Base-by-base conservation (phyloP, 495 filamentous ascomycete species). In the Hypomontagnella monticulosa region DNA sequence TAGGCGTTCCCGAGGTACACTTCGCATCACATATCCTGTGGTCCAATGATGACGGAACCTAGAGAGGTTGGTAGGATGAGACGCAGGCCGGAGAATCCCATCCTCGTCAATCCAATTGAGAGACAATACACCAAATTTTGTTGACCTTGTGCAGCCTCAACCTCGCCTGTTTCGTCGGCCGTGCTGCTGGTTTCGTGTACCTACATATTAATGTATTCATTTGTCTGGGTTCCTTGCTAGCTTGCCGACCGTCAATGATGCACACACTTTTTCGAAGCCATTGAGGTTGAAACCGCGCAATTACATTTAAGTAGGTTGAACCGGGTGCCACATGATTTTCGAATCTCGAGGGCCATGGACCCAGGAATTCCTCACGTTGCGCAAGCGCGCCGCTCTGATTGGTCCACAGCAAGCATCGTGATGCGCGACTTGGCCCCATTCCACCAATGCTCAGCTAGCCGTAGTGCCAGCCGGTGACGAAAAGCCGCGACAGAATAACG, bases 321-420 rank as follows among this genome's bases (percentile, higher is more conserved):
- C 41, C 33, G 20, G 20, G 55, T 63, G 32, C 50, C 60, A 63
- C 60, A 63, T 60, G 66, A 63, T 69, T 61, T 44, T 55, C 66
- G 32, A 63, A 36, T 57, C 52, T 63, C 47, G 66, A 69, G 38
- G 14, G 38, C 50, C 49, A 60, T 59, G 42, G 43, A 18, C 59
- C 59, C 59, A 68, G 49, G 65, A 68, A 63, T 60, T 36, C 40
- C 36, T 70, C 66, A 70, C 61, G 61, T 70, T 70, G 66, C 32
- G 36, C 66, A 57, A 58, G 66, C 47, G 61, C 66, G 23, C 38
- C 19, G 12, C 4, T 55, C 23, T 66, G 51, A 70, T 70, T 70
- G 66, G 66, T 15, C 16, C 16, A 61, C 41, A 61, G 41, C 20
- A 46, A 34, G 27, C 47, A 62, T 56, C 60, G 59, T 61, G 66